phyloP scores from a whole-genome alignment of 208 protist species.

The Trypanosoma conorhini region DNA sequence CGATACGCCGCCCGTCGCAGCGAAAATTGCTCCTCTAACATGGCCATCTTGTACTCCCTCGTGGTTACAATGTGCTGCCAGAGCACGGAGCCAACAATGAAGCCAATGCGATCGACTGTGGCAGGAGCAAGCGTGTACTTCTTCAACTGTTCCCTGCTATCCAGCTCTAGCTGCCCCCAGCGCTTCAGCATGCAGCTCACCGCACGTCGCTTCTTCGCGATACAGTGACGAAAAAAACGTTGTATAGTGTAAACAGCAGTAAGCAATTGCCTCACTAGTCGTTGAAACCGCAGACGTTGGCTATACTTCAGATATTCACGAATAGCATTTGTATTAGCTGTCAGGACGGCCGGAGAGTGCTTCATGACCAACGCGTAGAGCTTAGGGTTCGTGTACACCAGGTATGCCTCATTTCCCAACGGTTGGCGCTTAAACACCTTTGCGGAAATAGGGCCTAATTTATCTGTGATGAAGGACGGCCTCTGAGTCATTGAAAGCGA shows the following conservation, averaged over 20 bases:
- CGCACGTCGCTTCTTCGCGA: conserved; percentile 56
- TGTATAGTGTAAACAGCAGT: conserved; percentile 49
- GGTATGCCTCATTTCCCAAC: conserved; percentile 34
- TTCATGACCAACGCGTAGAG: conserved; percentile 44
- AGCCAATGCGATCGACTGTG: conserved; percentile 51
- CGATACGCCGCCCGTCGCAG: conserved; percentile 36
- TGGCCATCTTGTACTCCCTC: conserved; percentile 52
- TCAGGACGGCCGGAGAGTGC: conserved; percentile 28
- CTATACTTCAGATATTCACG: conserved; percentile 36
- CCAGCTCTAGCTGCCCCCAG: conserved; percentile 68
- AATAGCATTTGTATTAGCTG: conserved; percentile 22
- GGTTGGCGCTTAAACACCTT: conserved; percentile 12
- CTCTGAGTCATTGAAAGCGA: not conserved
- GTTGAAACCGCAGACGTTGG: conserved; percentile 22
- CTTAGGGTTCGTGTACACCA: conserved; percentile 39
- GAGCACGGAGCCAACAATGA: conserved; percentile 70
- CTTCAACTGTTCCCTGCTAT: conserved; percentile 60
- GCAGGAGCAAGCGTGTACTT: conserved; percentile 49
- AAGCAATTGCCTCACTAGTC: conserved; percentile 29
- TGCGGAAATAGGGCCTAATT: not conserved
- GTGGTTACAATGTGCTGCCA: conserved; percentile 86
- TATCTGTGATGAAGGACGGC: not conserved
- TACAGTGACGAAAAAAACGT: conserved; percentile 67
- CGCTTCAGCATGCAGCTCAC: conserved; percentile 57
- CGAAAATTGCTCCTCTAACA: conserved; percentile 66